phyloP scores from a whole-genome alignment of 2,329 filamentous ascomycete species.

The Alternaria arborescens region DNA sequence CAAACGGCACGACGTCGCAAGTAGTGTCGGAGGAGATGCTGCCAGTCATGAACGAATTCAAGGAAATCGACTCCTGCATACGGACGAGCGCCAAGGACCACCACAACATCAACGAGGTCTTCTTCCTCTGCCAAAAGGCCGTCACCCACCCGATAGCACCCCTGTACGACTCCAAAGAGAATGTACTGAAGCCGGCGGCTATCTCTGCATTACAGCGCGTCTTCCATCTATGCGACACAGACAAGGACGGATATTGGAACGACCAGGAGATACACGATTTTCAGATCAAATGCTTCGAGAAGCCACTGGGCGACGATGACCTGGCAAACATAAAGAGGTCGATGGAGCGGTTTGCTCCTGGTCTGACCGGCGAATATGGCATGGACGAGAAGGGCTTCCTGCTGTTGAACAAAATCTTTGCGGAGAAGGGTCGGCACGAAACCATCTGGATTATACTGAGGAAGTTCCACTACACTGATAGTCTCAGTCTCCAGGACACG shows the following conservation, averaged over 20 bases:
- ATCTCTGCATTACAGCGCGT: conserved; percentile 86
- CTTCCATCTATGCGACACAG: conserved; percentile 95
- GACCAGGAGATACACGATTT: conserved; percentile 92
- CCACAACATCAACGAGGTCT: conserved; percentile 90
- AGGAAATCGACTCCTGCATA: conserved; percentile 98
- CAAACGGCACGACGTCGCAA: conserved; percentile 78
- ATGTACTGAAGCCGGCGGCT: conserved; percentile 83
- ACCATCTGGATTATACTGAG: conserved; percentile 98
- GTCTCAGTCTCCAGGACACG: conserved; percentile 85
- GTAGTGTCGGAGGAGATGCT: conserved; percentile 97
- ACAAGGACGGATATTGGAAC: conserved; percentile 91
- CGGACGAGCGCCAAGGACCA: conserved; percentile 91
- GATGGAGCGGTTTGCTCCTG: conserved; percentile 73
- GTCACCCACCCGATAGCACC: conserved; percentile 97
- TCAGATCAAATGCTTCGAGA: conserved; percentile 90
- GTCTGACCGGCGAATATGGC: conserved; percentile 67
- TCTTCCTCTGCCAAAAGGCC: conserved; percentile 97
- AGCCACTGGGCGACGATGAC: conserved; percentile 80
- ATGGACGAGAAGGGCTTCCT: conserved; percentile 87
- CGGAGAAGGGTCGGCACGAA: conserved; percentile 95
- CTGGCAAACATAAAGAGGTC: conserved; percentile 90
- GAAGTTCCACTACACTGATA: conserved; percentile 96
- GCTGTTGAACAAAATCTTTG: conserved; percentile 92
- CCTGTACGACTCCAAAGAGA: conserved; percentile 94
- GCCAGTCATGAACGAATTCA: conserved; percentile 97